phyloP scores from a whole-genome alignment of 2,329 filamentous ascomycete species.

The Neofusicoccum cordaticola region DNA sequence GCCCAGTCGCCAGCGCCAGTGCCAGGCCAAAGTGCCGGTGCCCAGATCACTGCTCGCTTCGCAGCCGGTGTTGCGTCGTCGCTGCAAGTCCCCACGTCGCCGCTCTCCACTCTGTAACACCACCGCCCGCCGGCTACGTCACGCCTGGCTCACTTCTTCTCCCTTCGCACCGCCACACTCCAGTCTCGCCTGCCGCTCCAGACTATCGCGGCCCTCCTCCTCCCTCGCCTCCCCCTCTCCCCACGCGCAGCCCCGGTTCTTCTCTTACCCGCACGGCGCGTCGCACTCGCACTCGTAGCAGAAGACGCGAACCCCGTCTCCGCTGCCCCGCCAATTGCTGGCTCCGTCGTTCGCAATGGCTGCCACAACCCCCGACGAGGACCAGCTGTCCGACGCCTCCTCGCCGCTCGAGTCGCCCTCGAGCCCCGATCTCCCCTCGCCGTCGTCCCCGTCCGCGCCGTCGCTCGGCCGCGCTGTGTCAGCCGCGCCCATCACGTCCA shows the following conservation, averaged over 20 bases:
- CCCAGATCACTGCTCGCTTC: background rate
- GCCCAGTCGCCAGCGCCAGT: background rate
- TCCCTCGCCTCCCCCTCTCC: background rate
- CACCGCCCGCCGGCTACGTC: conserved; percentile 8
- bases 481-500: conserved; percentile 51
- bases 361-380: conserved; percentile 14
- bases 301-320: background rate
- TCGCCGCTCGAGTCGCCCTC: conserved; percentile 27
- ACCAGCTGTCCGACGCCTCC: conserved; percentile 24
- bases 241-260: background rate
- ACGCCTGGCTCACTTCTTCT: background rate
- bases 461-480: conserved; percentile 56
- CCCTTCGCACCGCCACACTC: conserved; percentile 12
- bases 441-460: conserved; percentile 34
- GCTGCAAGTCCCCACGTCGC: background rate
- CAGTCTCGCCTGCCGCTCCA: background rate
- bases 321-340: conserved; percentile 6
- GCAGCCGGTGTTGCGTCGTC: background rate
- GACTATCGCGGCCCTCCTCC: background rate
- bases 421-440: conserved; percentile 23
- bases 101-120: conserved; percentile 12
- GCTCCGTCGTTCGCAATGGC: conserved; percentile 3
- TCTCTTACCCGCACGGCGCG: background rate
- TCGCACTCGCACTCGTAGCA: background rate
- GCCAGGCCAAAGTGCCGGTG: background rate